Conservation (phyloP, 148 eudicot genomes). For the Chenopodium album region DNA sequence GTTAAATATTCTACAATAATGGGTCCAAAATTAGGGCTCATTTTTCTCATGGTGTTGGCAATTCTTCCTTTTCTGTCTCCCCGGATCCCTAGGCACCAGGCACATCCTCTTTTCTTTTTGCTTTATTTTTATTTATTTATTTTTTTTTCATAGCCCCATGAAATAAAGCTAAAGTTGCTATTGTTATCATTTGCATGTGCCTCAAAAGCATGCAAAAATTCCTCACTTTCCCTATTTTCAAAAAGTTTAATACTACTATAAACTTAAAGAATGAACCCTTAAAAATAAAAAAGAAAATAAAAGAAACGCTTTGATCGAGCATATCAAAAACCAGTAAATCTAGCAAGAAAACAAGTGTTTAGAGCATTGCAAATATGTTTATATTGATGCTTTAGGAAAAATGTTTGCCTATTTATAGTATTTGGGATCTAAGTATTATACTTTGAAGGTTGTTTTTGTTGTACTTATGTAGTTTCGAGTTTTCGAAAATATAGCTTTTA, state of each 20-base stretch:
- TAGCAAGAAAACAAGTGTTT: conserved; percentile 20
- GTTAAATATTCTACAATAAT: neutral
- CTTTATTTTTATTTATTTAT: neutral
- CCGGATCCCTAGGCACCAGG: conserved; percentile 28
- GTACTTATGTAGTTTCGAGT: too few species aligned
- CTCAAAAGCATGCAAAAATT: conserved; percentile 41
- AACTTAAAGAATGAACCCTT: neutral
- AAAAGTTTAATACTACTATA: neutral
- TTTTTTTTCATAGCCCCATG: conserved; percentile 1
- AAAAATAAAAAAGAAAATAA: too few species aligned
- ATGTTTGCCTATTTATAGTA: neutral
- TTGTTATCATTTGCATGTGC: conserved; percentile 34
- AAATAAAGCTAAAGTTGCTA: conserved; percentile 20
- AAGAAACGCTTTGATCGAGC: neutral
- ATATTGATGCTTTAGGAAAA: neutral
- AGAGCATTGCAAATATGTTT: conserved; percentile 21
- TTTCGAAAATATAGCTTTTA: too few species aligned
- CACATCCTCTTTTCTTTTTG: conserved; percentile 9
- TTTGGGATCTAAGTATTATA: too few species aligned
- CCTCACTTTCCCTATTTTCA: conserved; percentile 25
- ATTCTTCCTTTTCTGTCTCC: neutral
- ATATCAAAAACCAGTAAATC: neutral
- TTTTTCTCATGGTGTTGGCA: conserved; percentile 14
- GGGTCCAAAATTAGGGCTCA: conserved; percentile 3
- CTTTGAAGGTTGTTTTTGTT: too few species aligned